Evolutionary conservation across 371 early-diverging fungal species (phyloP).

Genomic region (Actinomortierella wolfii): DNA sequence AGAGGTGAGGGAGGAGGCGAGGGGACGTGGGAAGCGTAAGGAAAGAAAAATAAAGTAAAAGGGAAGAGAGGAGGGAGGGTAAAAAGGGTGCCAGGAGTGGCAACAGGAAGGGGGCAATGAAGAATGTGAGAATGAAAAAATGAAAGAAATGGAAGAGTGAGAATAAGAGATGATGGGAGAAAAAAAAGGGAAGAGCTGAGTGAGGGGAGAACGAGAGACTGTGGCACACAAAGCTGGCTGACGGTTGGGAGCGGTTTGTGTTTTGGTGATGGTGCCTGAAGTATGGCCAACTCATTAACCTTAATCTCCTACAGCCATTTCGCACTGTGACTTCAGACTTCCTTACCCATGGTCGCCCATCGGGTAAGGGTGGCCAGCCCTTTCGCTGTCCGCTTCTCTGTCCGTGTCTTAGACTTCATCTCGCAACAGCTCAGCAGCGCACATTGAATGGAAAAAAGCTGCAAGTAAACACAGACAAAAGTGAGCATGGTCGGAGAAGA

Average conservation of each 20-base stretch:
- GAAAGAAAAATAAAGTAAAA: slow-evolving; percentile 5
- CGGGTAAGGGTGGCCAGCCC: too few species aligned
- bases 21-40: background rate
- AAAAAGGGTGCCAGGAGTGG: background rate
- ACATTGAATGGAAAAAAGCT: too few species aligned
- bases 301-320: too few species aligned
- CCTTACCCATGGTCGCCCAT: too few species aligned
- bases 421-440: too few species aligned
- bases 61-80: background rate
- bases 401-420: too few species aligned
- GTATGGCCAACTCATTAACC: too few species aligned
- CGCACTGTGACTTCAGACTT: too few species aligned
- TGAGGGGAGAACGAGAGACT: background rate
- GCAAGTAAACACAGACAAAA: too few species aligned
- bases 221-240: background rate
- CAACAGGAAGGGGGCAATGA: slow-evolving; percentile 4
- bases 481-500: too few species aligned
- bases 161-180: background rate
- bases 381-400: too few species aligned
- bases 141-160: background rate
- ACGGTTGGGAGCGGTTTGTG: background rate
- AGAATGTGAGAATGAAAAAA: background rate
- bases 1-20: background rate
- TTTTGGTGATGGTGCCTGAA: too few species aligned
- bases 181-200: background rate